These are phyloP conservation scores for Rhizophlyctis rosea DNA, from an alignment of 192 early-diverging fungal species.

Conservation along the genomic window DNA sequence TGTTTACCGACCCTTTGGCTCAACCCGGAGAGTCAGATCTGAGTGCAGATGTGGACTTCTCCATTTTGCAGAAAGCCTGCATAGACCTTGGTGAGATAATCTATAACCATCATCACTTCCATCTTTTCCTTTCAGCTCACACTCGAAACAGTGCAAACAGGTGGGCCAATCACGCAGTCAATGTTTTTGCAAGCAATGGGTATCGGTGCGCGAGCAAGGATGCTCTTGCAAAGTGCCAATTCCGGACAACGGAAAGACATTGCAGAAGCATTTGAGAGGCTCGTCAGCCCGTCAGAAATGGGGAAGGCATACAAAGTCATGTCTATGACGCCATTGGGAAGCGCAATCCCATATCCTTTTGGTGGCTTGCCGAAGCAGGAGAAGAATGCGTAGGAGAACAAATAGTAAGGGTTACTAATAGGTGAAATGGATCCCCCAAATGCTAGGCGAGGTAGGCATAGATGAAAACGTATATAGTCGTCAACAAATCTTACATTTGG, in stretches of 20 bases:
- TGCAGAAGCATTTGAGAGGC: constrained; percentile 66
- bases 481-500: too few relatives aligned
- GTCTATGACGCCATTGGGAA: constrained; percentile 22
- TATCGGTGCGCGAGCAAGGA: constrained; percentile 50
- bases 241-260: constrained; percentile 54
- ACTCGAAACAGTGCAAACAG: constrained; percentile 4
- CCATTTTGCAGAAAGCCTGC: constrained; percentile 23
- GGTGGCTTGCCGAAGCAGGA: too few relatives aligned
- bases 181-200: constrained; percentile 73
- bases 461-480: too few relatives aligned
- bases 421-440: too few relatives aligned
- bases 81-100: constrained; percentile 12
- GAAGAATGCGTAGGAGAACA: too few relatives aligned
- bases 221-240: constrained; percentile 22
- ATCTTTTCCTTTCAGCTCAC: background rate
- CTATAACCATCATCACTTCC: background rate
- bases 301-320: constrained; percentile 80
- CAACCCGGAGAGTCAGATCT: constrained; percentile 83
- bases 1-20: constrained; percentile 73
- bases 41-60: constrained; percentile 90
- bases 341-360: constrained; percentile 36
- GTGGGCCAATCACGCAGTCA: constrained; percentile 81
- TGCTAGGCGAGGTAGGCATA: too few relatives aligned
- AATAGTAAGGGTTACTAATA: too few relatives aligned
- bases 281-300: constrained; percentile 75